Evolutionary conservation across 352 stramenopile species (phyloP).

Genomic region (Phytophthora chlamydospora): DNA sequence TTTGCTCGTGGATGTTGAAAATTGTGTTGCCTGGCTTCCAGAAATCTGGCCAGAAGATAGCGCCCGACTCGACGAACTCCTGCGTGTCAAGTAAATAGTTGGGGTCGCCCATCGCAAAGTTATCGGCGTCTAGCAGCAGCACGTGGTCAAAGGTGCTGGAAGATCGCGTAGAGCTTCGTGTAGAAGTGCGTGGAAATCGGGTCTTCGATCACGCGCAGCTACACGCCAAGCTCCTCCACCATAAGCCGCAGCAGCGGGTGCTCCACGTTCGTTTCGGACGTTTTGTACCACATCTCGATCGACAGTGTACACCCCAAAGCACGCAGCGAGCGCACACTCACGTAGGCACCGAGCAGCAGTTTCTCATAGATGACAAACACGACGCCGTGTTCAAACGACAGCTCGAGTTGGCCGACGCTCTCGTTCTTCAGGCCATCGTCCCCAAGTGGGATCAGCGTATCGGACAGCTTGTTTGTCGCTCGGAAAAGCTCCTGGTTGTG

Average conservation of each 20-base stretch:
- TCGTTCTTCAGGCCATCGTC: slow-evolving; percentile 36
- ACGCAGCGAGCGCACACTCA: slow-evolving; percentile 58
- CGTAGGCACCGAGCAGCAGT: slow-evolving; percentile 62
- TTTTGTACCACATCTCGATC: slow-evolving; percentile 66
- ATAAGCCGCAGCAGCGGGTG: slow-evolving; percentile 50
- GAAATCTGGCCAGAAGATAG: slow-evolving; percentile 88
- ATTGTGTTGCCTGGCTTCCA: slow-evolving; percentile 76
- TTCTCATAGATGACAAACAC: slow-evolving; percentile 71
- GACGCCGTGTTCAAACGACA: slow-evolving; percentile 53
- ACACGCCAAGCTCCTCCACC: slow-evolving; percentile 43
- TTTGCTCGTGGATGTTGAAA: slow-evolving; percentile 77
- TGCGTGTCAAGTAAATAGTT: slow-evolving; percentile 70
- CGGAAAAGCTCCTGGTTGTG: slow-evolving; percentile 34
- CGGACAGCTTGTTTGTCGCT: slow-evolving; percentile 32
- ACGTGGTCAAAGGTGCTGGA: slow-evolving; percentile 58
- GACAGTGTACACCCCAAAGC: slow-evolving; percentile 51
- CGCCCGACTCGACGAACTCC: slow-evolving; percentile 59
- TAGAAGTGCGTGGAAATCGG: slow-evolving; percentile 52
- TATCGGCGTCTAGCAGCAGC: slow-evolving; percentile 65
- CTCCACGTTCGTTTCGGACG: slow-evolving; percentile 40
- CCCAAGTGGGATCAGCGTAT: slow-evolving; percentile 33
- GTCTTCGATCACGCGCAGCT: slow-evolving; percentile 55
- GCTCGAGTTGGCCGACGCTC: slow-evolving; percentile 31
- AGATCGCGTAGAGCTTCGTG: slow-evolving; percentile 62
- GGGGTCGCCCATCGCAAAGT: slow-evolving; percentile 62